phyloP scores from a whole-genome alignment of 345 rosid genomes.

The Litchi chinensis region DNA sequence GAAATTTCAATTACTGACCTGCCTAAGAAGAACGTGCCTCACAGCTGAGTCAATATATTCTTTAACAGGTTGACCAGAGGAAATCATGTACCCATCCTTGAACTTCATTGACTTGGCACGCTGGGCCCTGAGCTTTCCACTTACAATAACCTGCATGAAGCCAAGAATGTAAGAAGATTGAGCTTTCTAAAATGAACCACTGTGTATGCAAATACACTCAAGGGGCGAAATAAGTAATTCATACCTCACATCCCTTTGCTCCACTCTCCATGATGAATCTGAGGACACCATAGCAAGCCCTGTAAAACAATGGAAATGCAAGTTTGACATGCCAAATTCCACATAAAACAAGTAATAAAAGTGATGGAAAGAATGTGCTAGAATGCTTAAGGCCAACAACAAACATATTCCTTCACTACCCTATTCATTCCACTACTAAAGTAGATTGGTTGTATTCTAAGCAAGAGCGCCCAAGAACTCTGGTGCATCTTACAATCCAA shows the following conservation, averaged over 20 bases:
- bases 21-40: slow-evolving; percentile 70
- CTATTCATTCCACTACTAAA: neutral
- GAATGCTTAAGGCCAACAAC: neutral
- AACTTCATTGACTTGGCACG: slow-evolving; percentile 91
- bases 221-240: neutral
- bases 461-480: neutral
- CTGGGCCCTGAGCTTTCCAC: slow-evolving; percentile 75
- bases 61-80: slow-evolving; percentile 84
- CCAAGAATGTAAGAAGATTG: neutral
- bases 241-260: slow-evolving; percentile 82
- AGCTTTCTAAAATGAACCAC: neutral
- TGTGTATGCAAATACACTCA: neutral
- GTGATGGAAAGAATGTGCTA: neutral
- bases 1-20: slow-evolving; percentile 37
- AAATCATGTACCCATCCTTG: slow-evolving; percentile 93
- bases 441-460: neutral
- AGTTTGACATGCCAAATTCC: neutral
- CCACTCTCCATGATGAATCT: slow-evolving; percentile 84
- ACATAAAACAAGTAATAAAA: neutral
- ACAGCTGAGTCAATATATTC: slow-evolving; percentile 86
- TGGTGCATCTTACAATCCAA: neutral
- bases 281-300: slow-evolving; percentile 87
- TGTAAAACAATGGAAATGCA: slow-evolving; percentile 16
- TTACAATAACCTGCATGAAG: slow-evolving; percentile 55
- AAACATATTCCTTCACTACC: neutral